Conservation (phyloP, 164 flowering plant species). For the Platanus orientalis region DNA sequence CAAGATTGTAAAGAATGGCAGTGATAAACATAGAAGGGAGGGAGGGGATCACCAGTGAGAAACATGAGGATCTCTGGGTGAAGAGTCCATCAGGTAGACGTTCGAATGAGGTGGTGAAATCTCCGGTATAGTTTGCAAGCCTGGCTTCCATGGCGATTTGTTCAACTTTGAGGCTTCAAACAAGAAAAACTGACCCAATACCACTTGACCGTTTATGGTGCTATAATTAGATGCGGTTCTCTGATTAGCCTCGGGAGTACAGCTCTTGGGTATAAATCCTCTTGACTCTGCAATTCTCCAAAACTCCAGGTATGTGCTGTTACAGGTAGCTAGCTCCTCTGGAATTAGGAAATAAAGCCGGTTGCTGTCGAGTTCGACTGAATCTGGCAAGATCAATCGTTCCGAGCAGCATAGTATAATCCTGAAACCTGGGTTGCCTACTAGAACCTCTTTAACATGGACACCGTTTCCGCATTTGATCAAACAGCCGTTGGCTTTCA, state of each 20-base stretch:
- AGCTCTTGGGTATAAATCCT: not conserved
- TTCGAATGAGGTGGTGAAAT: too few species aligned
- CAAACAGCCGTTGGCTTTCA: slow-evolving; percentile 16
- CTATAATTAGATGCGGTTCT: not conserved
- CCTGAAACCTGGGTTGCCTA: slow-evolving; percentile 4
- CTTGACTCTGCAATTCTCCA: slow-evolving; percentile 4
- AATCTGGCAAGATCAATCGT: slow-evolving; percentile 3
- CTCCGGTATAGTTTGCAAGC: slow-evolving; percentile 19
- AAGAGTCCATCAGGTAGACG: too few species aligned
- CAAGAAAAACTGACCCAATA: slow-evolving; percentile 10
- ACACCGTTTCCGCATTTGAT: slow-evolving; percentile 7
- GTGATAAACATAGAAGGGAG: too few species aligned
- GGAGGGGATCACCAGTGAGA: too few species aligned
- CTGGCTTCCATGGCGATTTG: slow-evolving; percentile 13
- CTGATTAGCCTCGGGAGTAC: not conserved
- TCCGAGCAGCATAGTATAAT: slow-evolving; percentile 12
- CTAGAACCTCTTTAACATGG: slow-evolving; percentile 10
- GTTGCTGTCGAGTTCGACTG: not conserved
- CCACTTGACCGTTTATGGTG: not conserved
- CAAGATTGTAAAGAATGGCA: too few species aligned
- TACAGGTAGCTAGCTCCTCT: slow-evolving; percentile 3
- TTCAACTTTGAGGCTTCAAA: slow-evolving; percentile 2
- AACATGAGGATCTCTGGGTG: too few species aligned
- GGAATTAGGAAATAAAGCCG: slow-evolving; percentile 18
- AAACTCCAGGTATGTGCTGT: slow-evolving; percentile 2